Evolutionary conservation across 768 basidiomycete species (phyloP), one percentile per base, ranked within the genome.

Genomic region (Phylloporus arenicola): DNA sequence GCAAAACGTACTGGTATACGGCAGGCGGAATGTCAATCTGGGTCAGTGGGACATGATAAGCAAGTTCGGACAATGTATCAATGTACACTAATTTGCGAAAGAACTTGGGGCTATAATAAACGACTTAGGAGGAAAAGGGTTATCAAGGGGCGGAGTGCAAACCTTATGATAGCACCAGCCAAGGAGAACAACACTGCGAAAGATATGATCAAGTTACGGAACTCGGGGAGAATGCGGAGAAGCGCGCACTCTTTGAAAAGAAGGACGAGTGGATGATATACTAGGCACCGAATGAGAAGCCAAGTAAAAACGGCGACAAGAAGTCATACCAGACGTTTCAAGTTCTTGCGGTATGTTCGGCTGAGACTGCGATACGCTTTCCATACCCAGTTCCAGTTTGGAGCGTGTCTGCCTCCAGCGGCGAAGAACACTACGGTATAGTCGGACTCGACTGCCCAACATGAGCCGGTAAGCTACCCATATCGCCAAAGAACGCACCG

Each of bases 341-440:
- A 67, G 61, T 93, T 90, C 72, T 93, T 93, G 47, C 91, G 78
- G 62, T 91, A 93, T 65, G 89, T 91, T 47, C 86, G 75, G 62
- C 77, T 88, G 40, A 87, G 71, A 60, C 84, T 85, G 20, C 88
- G 77, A 65, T 92, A 92, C 1, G 88, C 87, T 61, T 88, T 91
- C 90, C 90, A 92, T 10, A 93, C 78, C 91, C 91, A 93, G 56
- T 83, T 88, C 88, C 88, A 92, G 22, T 79, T 77, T 6, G 91
- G 91, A 3, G 81, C 78, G 68, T 91, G 74, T 53, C 72, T 74
- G 7, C 80, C 80, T 22, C 88, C 91, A 2, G 90, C 86, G 24
- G 90, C 88, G 55, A 93, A 87, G 68, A 92, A 91, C 4, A 92
- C 80, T 19, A 92, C 83, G 3, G 87, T 86, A 59, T 93, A 93